A percentile compares a stretch with the other conserved stretches of the same genome.
phyloP scores from a whole-genome alignment of 768 basidiomycete genomes.

The Butyriboletus loyo region DNA sequence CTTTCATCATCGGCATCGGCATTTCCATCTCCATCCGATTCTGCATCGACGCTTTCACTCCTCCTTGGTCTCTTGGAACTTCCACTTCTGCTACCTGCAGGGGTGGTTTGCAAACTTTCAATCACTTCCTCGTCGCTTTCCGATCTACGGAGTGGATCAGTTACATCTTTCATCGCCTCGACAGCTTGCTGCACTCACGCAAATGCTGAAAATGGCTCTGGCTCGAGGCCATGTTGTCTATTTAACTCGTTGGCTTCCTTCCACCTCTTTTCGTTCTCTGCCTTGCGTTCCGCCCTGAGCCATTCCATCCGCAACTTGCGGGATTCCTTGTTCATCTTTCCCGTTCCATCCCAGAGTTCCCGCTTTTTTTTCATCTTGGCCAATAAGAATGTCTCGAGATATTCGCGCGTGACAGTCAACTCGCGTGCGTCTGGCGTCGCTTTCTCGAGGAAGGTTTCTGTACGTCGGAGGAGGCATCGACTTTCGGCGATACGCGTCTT shows the following conservation, averaged over 20 bases:
- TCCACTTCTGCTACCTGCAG: slow-evolving; percentile 14
- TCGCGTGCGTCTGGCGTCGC: slow-evolving; percentile 19
- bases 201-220: slow-evolving; percentile 20
- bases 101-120: slow-evolving; percentile 26
- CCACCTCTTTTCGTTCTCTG: slow-evolving; percentile 19
- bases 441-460: slow-evolving; percentile 12
- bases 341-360: slow-evolving; percentile 34
- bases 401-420: slow-evolving; percentile 21
- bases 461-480: slow-evolving; percentile 16
- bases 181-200: slow-evolving; percentile 17
- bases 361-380: slow-evolving; percentile 30
- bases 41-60: background rate
- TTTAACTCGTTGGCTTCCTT: slow-evolving; percentile 14
- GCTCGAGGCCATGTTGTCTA: slow-evolving; percentile 5
- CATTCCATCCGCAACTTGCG: slow-evolving; percentile 27
- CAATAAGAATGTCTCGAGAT: slow-evolving; percentile 24
- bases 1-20: background rate
- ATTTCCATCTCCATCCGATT: background rate
- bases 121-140: slow-evolving; percentile 25
- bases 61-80: slow-evolving; percentile 16
- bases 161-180: background rate
- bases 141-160: slow-evolving; percentile 11
- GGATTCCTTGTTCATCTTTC: slow-evolving; percentile 16
- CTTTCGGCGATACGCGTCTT: slow-evolving; percentile 20
- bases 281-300: slow-evolving; percentile 22